Percentiles rank a stretch among this genome's conserved stretches.
These are phyloP conservation scores for Neltuma alba DNA, from an alignment of 306 rosid species.

Conservation along the genomic window DNA sequence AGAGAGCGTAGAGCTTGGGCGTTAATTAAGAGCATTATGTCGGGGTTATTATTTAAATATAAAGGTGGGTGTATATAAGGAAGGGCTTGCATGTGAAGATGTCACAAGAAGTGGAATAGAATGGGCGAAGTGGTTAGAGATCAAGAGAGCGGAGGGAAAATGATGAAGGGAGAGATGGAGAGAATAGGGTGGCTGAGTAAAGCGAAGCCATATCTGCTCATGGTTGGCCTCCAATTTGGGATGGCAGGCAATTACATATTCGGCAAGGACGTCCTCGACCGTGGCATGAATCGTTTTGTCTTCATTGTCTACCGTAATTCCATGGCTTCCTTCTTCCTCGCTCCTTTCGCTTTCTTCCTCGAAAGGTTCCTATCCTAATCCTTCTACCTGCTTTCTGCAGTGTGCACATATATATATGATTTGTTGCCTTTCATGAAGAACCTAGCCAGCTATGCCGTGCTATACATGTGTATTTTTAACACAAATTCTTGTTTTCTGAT, in stretches of 20 bases:
- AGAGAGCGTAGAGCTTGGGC: background rate
- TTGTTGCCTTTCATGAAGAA: too few species aligned
- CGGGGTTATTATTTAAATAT: background rate
- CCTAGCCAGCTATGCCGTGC: too few species aligned
- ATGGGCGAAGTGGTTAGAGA: background rate
- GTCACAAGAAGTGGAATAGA: background rate
- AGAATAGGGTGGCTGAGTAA: constrained; percentile 4
- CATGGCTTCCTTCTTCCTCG: constrained; percentile 51
- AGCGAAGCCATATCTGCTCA: constrained; percentile 58
- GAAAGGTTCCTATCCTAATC: too few species aligned
- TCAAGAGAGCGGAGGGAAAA: background rate
- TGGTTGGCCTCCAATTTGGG: constrained; percentile 67
- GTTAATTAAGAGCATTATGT: background rate
- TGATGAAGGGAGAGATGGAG: constrained; percentile 6
- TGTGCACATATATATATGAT: too few species aligned
- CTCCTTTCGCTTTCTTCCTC: constrained; percentile 60
- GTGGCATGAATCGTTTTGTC: constrained; percentile 70
- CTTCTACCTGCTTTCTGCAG: too few species aligned
- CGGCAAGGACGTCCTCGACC: constrained; percentile 60
- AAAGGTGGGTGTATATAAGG: constrained; percentile 35
- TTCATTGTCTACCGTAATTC: constrained; percentile 67
- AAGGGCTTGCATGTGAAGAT: background rate
- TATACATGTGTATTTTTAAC: too few species aligned
- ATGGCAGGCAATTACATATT: constrained; percentile 67
- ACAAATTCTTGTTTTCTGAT: background rate